These are phyloP conservation scores for Russula vinacea DNA, from an alignment of 768 basidiomycete genomes.

Conservation along the genomic window DNA sequence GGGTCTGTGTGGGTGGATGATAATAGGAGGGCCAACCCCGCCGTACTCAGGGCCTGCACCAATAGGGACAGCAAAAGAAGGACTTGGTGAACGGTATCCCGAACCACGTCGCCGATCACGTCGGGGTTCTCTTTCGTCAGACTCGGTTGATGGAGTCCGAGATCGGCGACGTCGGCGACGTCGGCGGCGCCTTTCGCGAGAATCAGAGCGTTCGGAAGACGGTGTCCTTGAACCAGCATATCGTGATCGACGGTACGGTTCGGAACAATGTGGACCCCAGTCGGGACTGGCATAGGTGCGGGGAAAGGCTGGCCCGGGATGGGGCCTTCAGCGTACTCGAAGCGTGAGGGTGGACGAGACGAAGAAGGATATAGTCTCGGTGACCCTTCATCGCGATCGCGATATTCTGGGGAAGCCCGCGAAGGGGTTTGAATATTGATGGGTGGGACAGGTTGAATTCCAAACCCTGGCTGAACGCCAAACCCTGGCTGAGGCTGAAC, in stretches of 20 bases:
- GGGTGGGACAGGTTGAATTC: neutral
- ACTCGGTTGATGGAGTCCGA: neutral
- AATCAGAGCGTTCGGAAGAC: slow-evolving; percentile 8
- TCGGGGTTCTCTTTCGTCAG: slow-evolving; percentile 8
- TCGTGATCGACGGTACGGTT: neutral
- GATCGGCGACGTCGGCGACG: neutral
- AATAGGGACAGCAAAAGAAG: slow-evolving; percentile 4
- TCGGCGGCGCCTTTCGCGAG: slow-evolving; percentile 5
- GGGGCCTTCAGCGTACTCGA: slow-evolving; percentile 1
- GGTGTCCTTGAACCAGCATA: slow-evolving; percentile 16
- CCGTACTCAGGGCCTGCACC: slow-evolving; percentile 11
- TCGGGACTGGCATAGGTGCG: neutral
- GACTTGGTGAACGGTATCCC: slow-evolving; percentile 7
- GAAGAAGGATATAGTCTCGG: neutral
- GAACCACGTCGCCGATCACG: neutral
- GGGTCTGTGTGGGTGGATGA: slow-evolving; percentile 4
- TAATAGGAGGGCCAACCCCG: slow-evolving; percentile 1
- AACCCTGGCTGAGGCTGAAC: neutral
- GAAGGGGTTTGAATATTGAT: neutral
- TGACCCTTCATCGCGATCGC: slow-evolving; percentile 1
- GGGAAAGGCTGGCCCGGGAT: neutral
- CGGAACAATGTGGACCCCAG: slow-evolving; percentile 8
- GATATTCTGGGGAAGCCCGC: neutral
- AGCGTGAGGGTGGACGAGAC: slow-evolving; percentile 14
- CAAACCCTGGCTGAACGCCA: neutral